Percentiles rank a stretch among this genome's conserved stretches.
Conservation (phyloP, 805 yeast genomes). For the Wickerhamomyces strasburgensis region DNA sequence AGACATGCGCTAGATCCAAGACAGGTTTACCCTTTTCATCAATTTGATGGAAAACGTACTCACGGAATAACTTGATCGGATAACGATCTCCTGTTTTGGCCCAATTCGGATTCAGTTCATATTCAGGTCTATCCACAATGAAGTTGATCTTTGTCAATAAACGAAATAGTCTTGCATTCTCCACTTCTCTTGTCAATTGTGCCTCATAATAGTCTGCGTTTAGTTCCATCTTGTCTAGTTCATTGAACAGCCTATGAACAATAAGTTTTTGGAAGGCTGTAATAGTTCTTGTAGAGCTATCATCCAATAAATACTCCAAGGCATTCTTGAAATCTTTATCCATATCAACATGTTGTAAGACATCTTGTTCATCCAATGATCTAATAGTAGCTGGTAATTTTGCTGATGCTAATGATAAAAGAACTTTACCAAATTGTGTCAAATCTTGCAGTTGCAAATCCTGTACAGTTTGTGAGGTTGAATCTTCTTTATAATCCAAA, state of each 20-base stretch:
- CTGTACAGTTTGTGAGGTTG: constrained; percentile 12
- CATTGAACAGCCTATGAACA: constrained; percentile 39
- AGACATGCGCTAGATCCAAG: constrained; percentile 76
- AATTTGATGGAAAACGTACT: constrained; percentile 79
- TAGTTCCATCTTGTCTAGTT: constrained; percentile 46
- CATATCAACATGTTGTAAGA: constrained; percentile 29
- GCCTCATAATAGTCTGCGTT: constrained; percentile 56
- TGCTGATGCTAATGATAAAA: constrained; percentile 47
- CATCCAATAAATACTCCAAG: constrained; percentile 33
- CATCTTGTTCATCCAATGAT: constrained; percentile 9
- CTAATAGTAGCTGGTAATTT: constrained; percentile 27
- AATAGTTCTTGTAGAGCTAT: constrained; percentile 17
- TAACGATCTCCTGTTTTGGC: constrained; percentile 73
- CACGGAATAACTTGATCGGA: constrained; percentile 69
- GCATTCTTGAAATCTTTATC: constrained; percentile 43
- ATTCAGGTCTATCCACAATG: constrained; percentile 70
- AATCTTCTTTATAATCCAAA: constrained; percentile 36
- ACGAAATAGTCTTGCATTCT: constrained; percentile 83
- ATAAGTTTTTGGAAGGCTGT: constrained; percentile 35
- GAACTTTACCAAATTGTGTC: constrained; percentile 49
- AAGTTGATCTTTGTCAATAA: constrained; percentile 76
- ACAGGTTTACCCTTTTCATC: constrained; percentile 75
- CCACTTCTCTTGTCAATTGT: constrained; percentile 66
- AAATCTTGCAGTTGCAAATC: constrained; percentile 52
- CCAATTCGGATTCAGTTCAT: constrained; percentile 50